Evolutionary conservation across 2,329 filamentous ascomycete species (phyloP).

Genomic region (Macrophomina tecta): DNA sequence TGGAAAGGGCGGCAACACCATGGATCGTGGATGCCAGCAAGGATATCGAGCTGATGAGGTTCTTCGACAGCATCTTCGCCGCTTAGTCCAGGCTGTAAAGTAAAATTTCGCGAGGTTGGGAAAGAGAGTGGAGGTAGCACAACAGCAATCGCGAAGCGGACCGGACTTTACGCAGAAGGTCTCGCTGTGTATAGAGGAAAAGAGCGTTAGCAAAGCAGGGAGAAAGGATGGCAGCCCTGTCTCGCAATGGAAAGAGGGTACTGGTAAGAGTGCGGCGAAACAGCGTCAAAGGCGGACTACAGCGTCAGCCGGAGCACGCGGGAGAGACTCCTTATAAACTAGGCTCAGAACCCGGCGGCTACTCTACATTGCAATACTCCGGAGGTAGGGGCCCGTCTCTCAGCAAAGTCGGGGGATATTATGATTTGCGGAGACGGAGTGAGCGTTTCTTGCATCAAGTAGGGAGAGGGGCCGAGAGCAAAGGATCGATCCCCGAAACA

Average conservation of each 20-base stretch:
- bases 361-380: not conserved
- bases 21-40: conserved; percentile 15
- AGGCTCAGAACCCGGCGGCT: not conserved
- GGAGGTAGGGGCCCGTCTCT: not conserved
- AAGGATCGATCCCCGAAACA: conserved; percentile 8
- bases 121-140: not conserved
- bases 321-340: not conserved
- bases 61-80: conserved; percentile 6
- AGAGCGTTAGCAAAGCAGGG: not conserved
- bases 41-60: conserved; percentile 7
- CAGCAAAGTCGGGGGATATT: not conserved
- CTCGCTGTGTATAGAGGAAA: not conserved
- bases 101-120: not conserved
- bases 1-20: conserved; percentile 12
- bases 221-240: not conserved
- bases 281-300: not conserved
- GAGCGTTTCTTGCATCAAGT: not conserved
- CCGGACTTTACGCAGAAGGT: not conserved
- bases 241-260: not conserved
- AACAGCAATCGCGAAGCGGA: not conserved
- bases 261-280: not conserved
- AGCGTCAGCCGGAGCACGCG: not conserved
- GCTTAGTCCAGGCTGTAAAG: not conserved
- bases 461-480: not conserved
- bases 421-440: conserved; percentile 1